Evolutionary conservation across 1,284 basidiomycete genomes (phyloP).

Genomic region (Phenoliferia sp.): DNA sequence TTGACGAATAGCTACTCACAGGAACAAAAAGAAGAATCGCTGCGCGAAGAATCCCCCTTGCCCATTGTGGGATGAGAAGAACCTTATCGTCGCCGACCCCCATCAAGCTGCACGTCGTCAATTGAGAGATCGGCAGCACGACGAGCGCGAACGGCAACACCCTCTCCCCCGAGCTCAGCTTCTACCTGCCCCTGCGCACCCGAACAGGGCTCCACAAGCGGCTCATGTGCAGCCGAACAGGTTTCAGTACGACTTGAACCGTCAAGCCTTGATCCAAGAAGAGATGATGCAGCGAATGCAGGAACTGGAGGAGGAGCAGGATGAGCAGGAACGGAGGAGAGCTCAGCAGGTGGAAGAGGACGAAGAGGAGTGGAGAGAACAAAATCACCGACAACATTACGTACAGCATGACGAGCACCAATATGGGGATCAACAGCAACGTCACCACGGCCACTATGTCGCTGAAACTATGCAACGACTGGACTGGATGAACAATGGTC

Average conservation of each 20-base stretch:
- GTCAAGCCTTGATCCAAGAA: background rate
- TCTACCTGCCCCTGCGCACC: background rate
- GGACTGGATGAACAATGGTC: background rate
- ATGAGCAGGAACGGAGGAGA: background rate
- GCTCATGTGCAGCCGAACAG: background rate
- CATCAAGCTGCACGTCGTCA: background rate
- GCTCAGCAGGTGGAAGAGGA: background rate
- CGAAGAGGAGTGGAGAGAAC: background rate
- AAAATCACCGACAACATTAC: background rate
- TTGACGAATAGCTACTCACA: background rate
- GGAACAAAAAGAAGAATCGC: background rate
- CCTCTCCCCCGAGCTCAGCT: background rate
- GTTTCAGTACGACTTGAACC: background rate
- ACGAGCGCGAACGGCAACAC: background rate
- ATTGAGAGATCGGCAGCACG: background rate
- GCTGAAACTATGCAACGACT: background rate
- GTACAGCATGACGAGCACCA: background rate
- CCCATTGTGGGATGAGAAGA: constrained; percentile 4
- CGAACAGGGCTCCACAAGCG: background rate
- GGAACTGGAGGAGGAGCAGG: background rate
- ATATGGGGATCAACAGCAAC: background rate
- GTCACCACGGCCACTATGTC: background rate
- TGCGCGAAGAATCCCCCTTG: constrained; percentile 6
- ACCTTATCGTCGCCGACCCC: background rate
- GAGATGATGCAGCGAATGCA: background rate